Percentiles rank a stretch among this genome's conserved stretches.
These are phyloP conservation scores for Scleroderma bovista DNA, from an alignment of 768 basidiomycete species.

Conservation along the genomic window DNA sequence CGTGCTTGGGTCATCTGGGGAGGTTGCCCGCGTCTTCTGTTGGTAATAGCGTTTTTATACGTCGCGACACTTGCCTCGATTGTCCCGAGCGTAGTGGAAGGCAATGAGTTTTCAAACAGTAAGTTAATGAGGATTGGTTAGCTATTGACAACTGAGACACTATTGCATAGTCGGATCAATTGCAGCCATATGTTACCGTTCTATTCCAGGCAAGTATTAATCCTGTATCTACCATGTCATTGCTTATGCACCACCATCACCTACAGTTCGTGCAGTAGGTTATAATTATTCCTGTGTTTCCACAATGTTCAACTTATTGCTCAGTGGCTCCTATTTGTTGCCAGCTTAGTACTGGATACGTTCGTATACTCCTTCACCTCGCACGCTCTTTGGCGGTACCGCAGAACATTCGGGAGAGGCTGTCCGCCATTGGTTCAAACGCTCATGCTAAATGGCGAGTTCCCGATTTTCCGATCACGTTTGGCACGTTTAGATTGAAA, in stretches of 20 bases:
- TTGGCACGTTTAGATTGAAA: neutral
- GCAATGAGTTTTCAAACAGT: neutral
- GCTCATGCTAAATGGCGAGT: neutral
- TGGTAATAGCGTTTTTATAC: neutral
- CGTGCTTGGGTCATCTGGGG: conserved; percentile 11
- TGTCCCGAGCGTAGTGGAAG: neutral
- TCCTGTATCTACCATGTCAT: neutral
- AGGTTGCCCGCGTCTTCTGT: neutral
- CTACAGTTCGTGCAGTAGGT: neutral
- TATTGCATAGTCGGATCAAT: neutral
- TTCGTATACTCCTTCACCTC: neutral
- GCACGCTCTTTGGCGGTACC: neutral
- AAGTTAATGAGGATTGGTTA: neutral
- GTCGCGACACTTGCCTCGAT: neutral
- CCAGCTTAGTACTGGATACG: neutral
- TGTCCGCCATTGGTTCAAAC: neutral
- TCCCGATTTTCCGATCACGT: neutral
- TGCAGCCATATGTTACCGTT: neutral
- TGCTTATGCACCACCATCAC: too few relatives aligned
- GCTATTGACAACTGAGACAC: neutral
- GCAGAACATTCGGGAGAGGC: neutral
- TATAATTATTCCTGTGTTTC: neutral
- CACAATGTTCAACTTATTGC: neutral
- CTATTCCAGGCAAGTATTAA: neutral
- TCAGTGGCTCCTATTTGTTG: conserved; percentile 1